These are phyloP conservation scores for Parachlorella kessleri DNA, from an alignment of 139 green algal species.

Conservation along the genomic window DNA sequence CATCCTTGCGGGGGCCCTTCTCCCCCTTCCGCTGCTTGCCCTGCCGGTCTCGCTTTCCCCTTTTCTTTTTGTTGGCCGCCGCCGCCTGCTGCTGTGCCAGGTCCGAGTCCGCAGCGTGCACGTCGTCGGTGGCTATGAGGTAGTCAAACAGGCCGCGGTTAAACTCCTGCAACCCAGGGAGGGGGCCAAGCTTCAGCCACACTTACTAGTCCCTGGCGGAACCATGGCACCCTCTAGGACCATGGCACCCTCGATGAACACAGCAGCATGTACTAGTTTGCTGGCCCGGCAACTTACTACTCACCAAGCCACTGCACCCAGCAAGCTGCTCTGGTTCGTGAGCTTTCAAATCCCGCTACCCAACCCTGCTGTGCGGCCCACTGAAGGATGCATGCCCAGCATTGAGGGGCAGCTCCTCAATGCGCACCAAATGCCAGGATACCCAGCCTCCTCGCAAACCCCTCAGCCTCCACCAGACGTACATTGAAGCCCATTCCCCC, in stretches of 20 bases:
- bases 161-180: constrained; percentile 83
- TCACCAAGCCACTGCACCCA: no score
- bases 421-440: not conserved
- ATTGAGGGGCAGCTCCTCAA: no score
- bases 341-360: no score
- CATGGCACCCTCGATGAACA: no score
- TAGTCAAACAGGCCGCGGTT: constrained; percentile 92
- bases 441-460: not conserved
- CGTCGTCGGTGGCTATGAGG: constrained; percentile 89
- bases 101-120: constrained; percentile 34
- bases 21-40: not conserved
- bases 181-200: no score
- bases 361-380: no score
- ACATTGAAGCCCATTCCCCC: not conserved
- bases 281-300: no score
- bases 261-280: no score
- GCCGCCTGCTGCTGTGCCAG: constrained; percentile 1
- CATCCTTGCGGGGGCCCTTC: constrained; percentile 53
- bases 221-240: no score
- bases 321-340: no score
- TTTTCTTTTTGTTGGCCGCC: constrained; percentile 22
- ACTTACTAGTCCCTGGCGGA: no score
- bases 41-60: constrained; percentile 15
- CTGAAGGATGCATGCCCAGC: no score
- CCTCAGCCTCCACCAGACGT: not conserved